A percentile compares a stretch with the other conserved stretches of the same genome.
phyloP scores from a whole-genome alignment of 2,329 filamentous ascomycete species.

The Fusarium pininemorale region DNA sequence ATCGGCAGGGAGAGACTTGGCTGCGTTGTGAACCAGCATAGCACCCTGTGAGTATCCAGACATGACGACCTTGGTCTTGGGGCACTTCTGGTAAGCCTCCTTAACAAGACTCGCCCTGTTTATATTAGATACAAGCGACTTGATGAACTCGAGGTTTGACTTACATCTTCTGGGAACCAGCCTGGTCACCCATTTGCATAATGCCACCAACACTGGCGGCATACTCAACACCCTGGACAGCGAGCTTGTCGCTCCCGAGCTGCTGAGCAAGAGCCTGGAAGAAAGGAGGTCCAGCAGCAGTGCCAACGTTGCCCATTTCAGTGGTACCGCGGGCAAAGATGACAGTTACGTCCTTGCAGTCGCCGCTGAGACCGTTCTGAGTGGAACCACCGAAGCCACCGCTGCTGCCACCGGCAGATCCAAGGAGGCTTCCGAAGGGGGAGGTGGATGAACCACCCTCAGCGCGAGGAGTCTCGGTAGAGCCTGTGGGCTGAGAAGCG shows the following conservation, averaged over 20 bases:
- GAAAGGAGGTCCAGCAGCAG: constrained; percentile 59
- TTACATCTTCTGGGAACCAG: constrained; percentile 58
- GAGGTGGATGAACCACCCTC: neutral
- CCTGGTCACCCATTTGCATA: constrained; percentile 55
- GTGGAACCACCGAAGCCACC: constrained; percentile 27
- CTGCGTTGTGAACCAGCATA: constrained; percentile 56
- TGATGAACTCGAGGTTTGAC: constrained; percentile 23
- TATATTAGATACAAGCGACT: neutral
- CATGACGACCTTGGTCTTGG: constrained; percentile 56
- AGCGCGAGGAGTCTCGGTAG: neutral
- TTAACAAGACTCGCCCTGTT: constrained; percentile 35
- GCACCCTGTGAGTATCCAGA: constrained; percentile 57
- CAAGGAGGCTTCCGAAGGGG: neutral
- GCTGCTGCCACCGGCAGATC: neutral
- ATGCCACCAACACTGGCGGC: constrained; percentile 57
- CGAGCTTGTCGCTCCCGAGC: constrained; percentile 55
- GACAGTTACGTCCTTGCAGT: constrained; percentile 54
- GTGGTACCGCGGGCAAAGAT: constrained; percentile 67
- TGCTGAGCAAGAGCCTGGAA: constrained; percentile 54
- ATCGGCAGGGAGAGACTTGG: constrained; percentile 49
- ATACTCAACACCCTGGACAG: constrained; percentile 65
- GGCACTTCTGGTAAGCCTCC: constrained; percentile 52
- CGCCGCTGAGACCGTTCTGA: constrained; percentile 38
- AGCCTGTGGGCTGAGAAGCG: neutral
- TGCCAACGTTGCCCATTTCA: constrained; percentile 62